These are phyloP conservation scores for Tetracladium maxilliforme DNA, from an alignment of 2,329 filamentous ascomycete genomes.

Conservation along the genomic window DNA sequence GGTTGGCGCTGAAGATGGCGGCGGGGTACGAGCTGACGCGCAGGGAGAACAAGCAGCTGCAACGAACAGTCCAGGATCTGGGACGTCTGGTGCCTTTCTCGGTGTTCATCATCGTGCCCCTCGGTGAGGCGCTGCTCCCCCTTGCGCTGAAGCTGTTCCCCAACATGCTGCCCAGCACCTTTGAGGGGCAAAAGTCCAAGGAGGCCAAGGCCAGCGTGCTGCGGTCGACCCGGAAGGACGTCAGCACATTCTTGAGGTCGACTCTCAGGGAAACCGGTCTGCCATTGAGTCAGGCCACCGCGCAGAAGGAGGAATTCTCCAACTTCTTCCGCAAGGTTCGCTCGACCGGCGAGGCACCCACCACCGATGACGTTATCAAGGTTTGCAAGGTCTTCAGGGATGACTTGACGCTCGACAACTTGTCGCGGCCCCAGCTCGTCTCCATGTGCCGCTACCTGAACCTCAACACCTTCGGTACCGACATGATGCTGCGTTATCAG, in stretches of 20 bases:
- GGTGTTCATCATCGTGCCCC: slow-evolving; percentile 91
- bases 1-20: slow-evolving; percentile 90
- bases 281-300: slow-evolving; percentile 68
- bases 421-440: slow-evolving; percentile 87
- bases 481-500: slow-evolving; percentile 95
- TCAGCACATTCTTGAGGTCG: slow-evolving; percentile 76
- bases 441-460: slow-evolving; percentile 99
- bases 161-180: slow-evolving; percentile 93
- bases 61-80: slow-evolving; percentile 86
- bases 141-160: slow-evolving; percentile 90
- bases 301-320: slow-evolving; percentile 84
- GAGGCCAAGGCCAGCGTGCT: slow-evolving; percentile 75
- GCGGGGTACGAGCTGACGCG: slow-evolving; percentile 92
- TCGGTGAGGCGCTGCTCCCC: slow-evolving; percentile 84
- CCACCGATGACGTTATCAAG: slow-evolving; percentile 84
- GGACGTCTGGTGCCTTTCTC: slow-evolving; percentile 89
- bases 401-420: slow-evolving; percentile 90
- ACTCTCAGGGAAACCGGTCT: slow-evolving; percentile 90
- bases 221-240: slow-evolving; percentile 79
- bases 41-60: slow-evolving; percentile 82
- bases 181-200: slow-evolving; percentile 81
- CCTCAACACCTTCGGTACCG: slow-evolving; percentile 90
- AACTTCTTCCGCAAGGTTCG: slow-evolving; percentile 96
- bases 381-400: slow-evolving; percentile 99
- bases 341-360: slow-evolving; percentile 80